Evolutionary conservation across 441 rosid species (phyloP).

Genomic region (Brassica balearica): DNA sequence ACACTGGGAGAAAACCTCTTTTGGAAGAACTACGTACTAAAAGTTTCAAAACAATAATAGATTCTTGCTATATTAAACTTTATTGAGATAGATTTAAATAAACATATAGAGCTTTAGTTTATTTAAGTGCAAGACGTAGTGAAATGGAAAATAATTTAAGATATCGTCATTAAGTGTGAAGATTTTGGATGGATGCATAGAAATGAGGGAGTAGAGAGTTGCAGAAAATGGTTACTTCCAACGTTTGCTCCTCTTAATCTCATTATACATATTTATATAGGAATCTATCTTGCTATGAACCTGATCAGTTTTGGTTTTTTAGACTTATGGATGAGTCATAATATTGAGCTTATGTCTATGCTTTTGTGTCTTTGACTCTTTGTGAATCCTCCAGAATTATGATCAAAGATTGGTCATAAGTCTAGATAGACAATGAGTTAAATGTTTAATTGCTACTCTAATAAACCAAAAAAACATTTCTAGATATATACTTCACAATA

Average conservation of each 20-base stretch:
- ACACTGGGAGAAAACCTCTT: not conserved
- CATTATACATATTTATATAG: not conserved
- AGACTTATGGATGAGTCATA: not conserved
- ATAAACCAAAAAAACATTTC: not conserved
- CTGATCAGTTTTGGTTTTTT: not conserved
- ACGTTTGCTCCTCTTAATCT: not conserved
- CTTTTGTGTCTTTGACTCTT: constrained; percentile 3
- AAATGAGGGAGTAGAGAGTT: not conserved
- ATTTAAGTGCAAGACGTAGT: too few species aligned
- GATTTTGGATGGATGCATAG: too few species aligned
- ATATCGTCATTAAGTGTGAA: too few species aligned
- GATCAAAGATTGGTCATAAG: not conserved
- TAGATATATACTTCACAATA: not conserved
- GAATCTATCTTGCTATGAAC: not conserved
- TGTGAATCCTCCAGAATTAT: constrained; percentile 5
- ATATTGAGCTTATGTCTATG: not conserved
- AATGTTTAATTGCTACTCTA: not conserved
- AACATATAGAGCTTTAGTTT: not conserved
- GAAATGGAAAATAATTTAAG: too few species aligned
- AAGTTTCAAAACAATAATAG: not conserved
- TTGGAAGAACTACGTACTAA: not conserved
- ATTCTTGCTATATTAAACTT: not conserved
- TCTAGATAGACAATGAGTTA: constrained; percentile 4
- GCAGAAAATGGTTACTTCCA: not conserved
- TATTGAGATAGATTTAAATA: not conserved